Evolutionary conservation across 2,329 filamentous ascomycete genomes (phyloP).

Genomic region (Alternaria sp.): DNA sequence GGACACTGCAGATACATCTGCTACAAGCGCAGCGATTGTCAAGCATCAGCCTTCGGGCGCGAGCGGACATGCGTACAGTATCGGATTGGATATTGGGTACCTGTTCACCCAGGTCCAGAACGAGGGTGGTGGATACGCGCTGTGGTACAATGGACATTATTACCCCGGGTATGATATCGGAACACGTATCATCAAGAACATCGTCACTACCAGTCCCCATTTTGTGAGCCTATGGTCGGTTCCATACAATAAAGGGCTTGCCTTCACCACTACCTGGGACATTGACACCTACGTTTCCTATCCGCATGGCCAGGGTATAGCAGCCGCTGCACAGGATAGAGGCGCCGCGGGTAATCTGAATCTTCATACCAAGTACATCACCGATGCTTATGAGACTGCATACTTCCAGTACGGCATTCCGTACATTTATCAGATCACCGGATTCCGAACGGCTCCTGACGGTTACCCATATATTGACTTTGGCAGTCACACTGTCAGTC

Average conservation of each 20-base stretch:
- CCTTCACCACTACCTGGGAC: constrained; percentile 19
- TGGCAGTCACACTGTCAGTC: constrained; percentile 19
- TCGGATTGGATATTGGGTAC: constrained; percentile 19
- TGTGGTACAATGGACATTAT: constrained; percentile 18
- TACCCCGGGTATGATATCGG: constrained; percentile 21
- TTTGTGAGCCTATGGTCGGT: constrained; percentile 19
- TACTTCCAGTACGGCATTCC: constrained; percentile 21
- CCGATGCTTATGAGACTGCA: constrained; percentile 16
- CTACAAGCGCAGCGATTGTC: constrained; percentile 15
- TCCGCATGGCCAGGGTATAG: constrained; percentile 18
- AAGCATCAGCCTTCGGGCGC: constrained; percentile 13
- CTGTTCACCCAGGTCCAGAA: constrained; percentile 11
- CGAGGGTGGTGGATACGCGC: constrained; percentile 13
- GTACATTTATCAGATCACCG: constrained; percentile 19
- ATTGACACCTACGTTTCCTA: constrained; percentile 22
- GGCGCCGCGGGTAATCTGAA: constrained; percentile 18
- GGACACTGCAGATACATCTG: constrained; percentile 13
- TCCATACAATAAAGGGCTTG: constrained; percentile 20
- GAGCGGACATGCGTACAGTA: constrained; percentile 18
- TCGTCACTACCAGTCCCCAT: constrained; percentile 12
- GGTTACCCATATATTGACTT: constrained; percentile 19
- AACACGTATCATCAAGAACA: constrained; percentile 20
- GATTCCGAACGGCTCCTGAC: constrained; percentile 13
- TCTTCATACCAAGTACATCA: constrained; percentile 20
- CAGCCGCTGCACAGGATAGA: constrained; percentile 17